These are phyloP conservation scores for Adansonia grandidieri DNA, from an alignment of 441 rosid genomes.

Conservation along the genomic window DNA sequence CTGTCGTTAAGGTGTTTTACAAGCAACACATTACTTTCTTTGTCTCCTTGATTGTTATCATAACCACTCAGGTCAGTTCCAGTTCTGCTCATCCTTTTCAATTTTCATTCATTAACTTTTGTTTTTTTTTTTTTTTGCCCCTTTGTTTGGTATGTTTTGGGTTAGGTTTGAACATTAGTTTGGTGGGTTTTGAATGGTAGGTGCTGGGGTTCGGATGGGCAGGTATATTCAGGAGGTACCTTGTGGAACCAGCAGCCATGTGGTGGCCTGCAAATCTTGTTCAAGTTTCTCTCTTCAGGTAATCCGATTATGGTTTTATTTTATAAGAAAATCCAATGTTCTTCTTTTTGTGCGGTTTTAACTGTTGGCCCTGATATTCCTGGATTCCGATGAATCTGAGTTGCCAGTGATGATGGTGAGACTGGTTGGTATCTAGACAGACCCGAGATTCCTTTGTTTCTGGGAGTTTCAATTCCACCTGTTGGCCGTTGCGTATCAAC, in stretches of 20 bases:
- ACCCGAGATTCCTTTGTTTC: too few species aligned
- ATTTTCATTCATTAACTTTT: neutral
- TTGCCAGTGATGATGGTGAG: neutral
- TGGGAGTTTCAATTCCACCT: too few species aligned
- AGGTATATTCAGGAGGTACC: slow-evolving; percentile 77
- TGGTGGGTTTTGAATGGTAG: slow-evolving; percentile 54
- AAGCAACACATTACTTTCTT: slow-evolving; percentile 74
- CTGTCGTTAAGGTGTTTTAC: slow-evolving; percentile 84
- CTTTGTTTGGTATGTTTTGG: neutral
- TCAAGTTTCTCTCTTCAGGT: slow-evolving; percentile 92
- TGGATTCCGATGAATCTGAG: neutral
- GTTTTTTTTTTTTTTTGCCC: too few species aligned
- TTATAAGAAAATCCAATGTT: too few species aligned
- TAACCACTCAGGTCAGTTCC: slow-evolving; percentile 76
- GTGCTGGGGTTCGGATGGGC: slow-evolving; percentile 99
- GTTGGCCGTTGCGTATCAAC: neutral
- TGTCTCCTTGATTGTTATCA: slow-evolving; percentile 73
- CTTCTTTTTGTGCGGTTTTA: too few species aligned
- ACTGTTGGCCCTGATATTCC: too few species aligned
- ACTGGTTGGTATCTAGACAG: neutral
- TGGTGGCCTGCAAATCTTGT: slow-evolving; percentile 99
- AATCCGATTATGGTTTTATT: slow-evolving; percentile 11
- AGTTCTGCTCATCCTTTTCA: neutral
- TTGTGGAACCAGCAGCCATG: slow-evolving; percentile 96
- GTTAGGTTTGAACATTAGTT: neutral